phyloP scores from a whole-genome alignment of 148 eudicot genomes.

The Arbutus unedo region DNA sequence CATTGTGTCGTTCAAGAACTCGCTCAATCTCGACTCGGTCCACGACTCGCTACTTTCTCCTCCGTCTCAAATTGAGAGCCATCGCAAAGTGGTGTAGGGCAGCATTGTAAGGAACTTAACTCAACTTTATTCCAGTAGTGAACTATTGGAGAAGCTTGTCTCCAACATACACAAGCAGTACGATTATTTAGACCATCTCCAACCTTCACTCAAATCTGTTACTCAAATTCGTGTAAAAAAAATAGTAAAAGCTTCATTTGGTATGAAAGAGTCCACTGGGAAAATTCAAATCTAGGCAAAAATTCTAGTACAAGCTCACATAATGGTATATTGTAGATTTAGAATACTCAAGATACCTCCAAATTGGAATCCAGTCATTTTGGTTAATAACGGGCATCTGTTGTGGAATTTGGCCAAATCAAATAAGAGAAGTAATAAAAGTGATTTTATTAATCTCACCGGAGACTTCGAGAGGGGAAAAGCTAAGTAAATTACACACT shows the following conservation, averaged over 20 bases:
- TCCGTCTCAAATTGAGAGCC: conserved; percentile 41
- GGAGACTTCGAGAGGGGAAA: too few species aligned
- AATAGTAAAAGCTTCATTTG: not conserved
- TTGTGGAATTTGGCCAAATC: too few species aligned
- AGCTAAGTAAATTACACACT: too few species aligned
- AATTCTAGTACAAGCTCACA: not conserved
- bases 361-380: too few species aligned
- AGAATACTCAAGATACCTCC: not conserved
- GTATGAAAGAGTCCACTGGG: not conserved
- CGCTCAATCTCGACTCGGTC: conserved; percentile 62
- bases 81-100: conserved; percentile 69
- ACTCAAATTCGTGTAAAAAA: too few species aligned
- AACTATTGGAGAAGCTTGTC: conserved; percentile 84
- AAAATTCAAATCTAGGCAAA: not conserved
- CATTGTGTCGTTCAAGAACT: conserved; percentile 76
- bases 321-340: too few species aligned
- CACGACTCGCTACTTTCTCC: conserved; percentile 36
- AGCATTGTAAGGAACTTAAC: conserved; percentile 78
- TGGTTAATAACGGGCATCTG: too few species aligned
- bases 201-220: too few species aligned
- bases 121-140: conserved; percentile 92
- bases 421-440: too few species aligned
- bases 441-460: too few species aligned
- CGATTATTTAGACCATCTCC: conserved; percentile 34
- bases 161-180: conserved; percentile 83